phyloP scores from a whole-genome alignment of 305 asterid genomes.

The Fraxinus nigra region DNA sequence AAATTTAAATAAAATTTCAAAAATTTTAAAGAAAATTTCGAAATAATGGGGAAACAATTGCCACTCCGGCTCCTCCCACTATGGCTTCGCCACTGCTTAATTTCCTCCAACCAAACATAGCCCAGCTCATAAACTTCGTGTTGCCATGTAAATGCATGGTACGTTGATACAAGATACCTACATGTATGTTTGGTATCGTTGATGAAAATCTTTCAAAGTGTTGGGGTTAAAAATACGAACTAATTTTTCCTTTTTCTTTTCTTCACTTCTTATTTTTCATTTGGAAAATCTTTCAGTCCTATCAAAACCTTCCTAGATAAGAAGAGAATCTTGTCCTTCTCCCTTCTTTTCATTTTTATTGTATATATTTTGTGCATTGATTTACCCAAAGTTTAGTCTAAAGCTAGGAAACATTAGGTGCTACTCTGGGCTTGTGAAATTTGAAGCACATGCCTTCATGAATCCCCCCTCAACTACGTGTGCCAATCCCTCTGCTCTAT shows the following conservation, averaged over 20 bases:
- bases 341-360: neutral
- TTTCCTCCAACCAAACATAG: no score
- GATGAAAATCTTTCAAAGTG: no score
- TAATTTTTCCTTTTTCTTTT: no score
- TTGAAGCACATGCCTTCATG: conserved; percentile 13
- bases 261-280: neutral
- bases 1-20: no score
- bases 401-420: neutral
- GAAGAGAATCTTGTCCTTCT: neutral
- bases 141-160: neutral
- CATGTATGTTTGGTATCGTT: neutral
- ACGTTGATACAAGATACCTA: no score
- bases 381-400: neutral
- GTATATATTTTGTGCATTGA: no score
- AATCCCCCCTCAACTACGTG: conserved; percentile 1
- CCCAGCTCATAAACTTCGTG: neutral
- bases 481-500: neutral
- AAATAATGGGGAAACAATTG: no score
- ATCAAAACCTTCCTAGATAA: neutral
- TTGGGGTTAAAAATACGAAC: no score
- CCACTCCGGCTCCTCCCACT: no score
- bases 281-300: neutral
- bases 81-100: no score
- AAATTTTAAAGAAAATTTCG: no score
- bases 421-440: neutral